Base-by-base conservation (phyloP, 148 eudicot genomes). In the Cornus suecica region DNA sequence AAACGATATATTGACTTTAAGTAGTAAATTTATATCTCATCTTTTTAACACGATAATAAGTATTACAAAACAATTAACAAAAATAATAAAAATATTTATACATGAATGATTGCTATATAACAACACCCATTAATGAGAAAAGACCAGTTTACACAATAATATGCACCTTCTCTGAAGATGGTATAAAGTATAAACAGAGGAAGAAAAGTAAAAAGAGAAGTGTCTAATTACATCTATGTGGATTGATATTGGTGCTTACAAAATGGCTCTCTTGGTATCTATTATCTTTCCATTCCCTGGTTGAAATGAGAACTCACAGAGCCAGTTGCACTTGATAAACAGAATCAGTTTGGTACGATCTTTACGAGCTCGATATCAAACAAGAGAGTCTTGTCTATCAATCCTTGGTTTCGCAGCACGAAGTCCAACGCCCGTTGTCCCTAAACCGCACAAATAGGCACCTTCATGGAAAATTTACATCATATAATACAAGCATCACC, bases 301-400 rank as follows among this genome's bases (percentile, higher is more conserved):
- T 22, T 15, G 63, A 52, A 54, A 32, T 52, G 23, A 13, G 13
- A 48, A 41, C 24, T 1, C 16, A 51, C 26, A 48, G 16, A 69
- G 68, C 56, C 8, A 62, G 52, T 58, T 32, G 58, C 51, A 29
- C 18, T 66, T 51, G 70, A n/a, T 6, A 13, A 18, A 54, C 62
- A 4, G n/a, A n/a, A 75, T 86, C 90, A 90, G 65, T 69, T 89
- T 13, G 88, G 83, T 45, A 88, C 30, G 74, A 95, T 92, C 77
- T 95, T 95, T 22, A 95, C 78, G 75, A 95, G 99, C 93, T 95
- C 99, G 66, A 95, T 95, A 83, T 95, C 99, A 75, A 95, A 95
- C 79, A 95, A 72, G 70, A 95, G 94, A 65, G 99, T 95, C 79
- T 94, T 95, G 79, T 95, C 99, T 73, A 95, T 92, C 80, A 95